phyloP scores from a whole-genome alignment of 345 rosid species.

The Eucalyptus globulus region DNA sequence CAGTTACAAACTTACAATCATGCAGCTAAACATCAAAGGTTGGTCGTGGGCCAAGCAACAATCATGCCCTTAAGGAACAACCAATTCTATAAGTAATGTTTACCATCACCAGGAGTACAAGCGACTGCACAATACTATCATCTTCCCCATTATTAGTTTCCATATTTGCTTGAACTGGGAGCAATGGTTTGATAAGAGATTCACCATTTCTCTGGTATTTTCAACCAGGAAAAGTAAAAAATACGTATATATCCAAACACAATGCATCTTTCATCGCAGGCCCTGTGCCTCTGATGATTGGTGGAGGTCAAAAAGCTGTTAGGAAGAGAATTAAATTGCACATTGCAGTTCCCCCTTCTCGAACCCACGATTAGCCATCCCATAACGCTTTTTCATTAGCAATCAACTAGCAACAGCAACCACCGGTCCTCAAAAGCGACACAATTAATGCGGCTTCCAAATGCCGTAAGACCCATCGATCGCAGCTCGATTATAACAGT shows the following conservation, averaged over 20 bases:
- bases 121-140: neutral
- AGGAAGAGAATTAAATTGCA: neutral
- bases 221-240: neutral
- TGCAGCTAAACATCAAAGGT: neutral
- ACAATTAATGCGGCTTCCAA: neutral
- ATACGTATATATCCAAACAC: neutral
- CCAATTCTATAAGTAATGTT: neutral
- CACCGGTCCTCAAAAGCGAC: neutral
- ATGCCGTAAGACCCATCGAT: neutral
- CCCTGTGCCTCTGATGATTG: neutral
- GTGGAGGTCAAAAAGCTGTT: neutral
- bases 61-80: neutral
- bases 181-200: neutral
- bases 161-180: neutral
- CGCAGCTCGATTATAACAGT: neutral
- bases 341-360: neutral
- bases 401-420: neutral
- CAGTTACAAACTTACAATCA: neutral
- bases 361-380: neutral
- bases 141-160: neutral
- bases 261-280: neutral
- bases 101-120: neutral
- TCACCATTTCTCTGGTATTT: neutral
- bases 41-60: neutral
- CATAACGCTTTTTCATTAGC: neutral